phyloP scores from a whole-genome alignment of 75 land plant species.

The Larix kaempferi region DNA sequence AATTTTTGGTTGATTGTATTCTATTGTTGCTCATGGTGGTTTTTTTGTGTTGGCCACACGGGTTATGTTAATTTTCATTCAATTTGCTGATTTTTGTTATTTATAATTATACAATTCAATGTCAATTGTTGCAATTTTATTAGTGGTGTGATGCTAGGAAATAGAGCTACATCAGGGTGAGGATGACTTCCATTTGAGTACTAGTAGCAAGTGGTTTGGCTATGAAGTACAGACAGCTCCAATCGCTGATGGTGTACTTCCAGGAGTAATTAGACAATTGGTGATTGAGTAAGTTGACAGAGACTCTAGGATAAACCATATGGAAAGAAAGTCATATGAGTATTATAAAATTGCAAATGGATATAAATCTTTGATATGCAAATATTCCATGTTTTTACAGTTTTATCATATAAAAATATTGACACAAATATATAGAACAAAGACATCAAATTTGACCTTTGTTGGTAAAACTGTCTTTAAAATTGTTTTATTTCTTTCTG shows the following conservation, averaged over 20 bases:
- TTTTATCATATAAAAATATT: not conserved
- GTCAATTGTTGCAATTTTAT: not conserved
- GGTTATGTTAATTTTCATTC: too few species aligned
- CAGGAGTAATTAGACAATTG: constrained; percentile 84
- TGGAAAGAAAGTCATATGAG: not conserved
- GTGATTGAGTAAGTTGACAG: constrained; percentile 55
- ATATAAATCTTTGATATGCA: not conserved
- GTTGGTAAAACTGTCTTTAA: not conserved
- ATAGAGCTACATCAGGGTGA: not conserved
- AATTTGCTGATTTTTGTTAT: not conserved
- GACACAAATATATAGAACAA: not conserved
- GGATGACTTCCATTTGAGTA: not conserved
- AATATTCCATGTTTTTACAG: not conserved
- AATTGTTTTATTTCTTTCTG: not conserved
- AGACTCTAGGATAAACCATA: not conserved
- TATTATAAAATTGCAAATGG: not conserved
- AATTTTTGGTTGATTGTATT: not conserved
- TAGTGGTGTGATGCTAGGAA: not conserved
- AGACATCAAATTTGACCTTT: not conserved
- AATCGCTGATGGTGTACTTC: constrained; percentile 73
- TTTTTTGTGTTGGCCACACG: not conserved
- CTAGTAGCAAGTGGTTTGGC: constrained; percentile 7
- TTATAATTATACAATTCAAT: not conserved
- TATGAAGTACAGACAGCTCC: constrained; percentile 89
- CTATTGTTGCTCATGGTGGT: not conserved